phyloP scores from a whole-genome alignment of 78 protist genomes.

The Planoprotostelium fungivorum region DNA sequence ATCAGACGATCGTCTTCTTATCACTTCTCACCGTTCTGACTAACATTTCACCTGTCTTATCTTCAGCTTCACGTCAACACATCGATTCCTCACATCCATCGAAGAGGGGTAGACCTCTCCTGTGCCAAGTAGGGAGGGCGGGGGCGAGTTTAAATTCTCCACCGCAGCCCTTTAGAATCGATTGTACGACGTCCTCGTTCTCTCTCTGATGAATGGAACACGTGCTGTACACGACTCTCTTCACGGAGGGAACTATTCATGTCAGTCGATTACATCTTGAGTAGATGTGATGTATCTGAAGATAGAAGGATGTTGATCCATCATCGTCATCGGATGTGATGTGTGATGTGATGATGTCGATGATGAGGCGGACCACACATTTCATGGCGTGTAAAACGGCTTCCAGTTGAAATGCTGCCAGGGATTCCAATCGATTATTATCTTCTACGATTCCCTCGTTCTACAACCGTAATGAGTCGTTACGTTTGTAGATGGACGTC shows the following conservation, averaged over 20 bases:
- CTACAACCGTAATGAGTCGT: not conserved
- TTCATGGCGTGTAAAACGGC: slow-evolving; percentile 25
- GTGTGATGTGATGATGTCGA: no score
- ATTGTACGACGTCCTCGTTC: slow-evolving; percentile 58
- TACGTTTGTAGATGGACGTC: not conserved
- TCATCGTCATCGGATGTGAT: no score
- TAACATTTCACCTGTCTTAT: not conserved
- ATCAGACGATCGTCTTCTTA: not conserved
- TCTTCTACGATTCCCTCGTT: not conserved
- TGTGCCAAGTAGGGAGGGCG: slow-evolving; percentile 36
- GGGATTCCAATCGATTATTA: slow-evolving; percentile 16
- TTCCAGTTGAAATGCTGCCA: slow-evolving; percentile 59
- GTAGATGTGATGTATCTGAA: no score
- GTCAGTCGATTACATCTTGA: not conserved
- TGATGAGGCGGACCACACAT: no score
- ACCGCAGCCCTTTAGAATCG: slow-evolving; percentile 10
- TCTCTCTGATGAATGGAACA: slow-evolving; percentile 59
- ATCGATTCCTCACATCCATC: not conserved
- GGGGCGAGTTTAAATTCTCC: slow-evolving; percentile 22
- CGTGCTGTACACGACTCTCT: slow-evolving; percentile 47
- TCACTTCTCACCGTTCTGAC: slow-evolving; percentile 1
- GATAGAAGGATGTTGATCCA: no score
- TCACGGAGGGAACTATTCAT: slow-evolving; percentile 32
- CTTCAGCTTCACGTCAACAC: not conserved
- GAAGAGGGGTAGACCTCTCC: slow-evolving; percentile 48